Base-by-base conservation (phyloP, 768 basidiomycete species). In the Leccinum uliginosum region DNA sequence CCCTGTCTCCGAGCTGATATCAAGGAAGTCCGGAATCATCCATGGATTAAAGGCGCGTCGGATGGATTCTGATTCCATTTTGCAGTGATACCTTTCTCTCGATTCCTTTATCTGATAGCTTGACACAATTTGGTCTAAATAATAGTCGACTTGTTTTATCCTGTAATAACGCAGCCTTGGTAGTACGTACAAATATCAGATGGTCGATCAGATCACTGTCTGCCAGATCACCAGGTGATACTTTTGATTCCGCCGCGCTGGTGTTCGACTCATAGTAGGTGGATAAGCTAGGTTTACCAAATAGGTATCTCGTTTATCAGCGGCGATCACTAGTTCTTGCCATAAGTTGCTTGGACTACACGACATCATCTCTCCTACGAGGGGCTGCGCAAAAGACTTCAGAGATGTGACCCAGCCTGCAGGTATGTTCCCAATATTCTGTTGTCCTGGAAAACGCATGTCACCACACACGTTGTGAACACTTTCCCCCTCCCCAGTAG, bases 1-100 rank as follows among this genome's bases (percentile, higher is more conserved):
- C 93, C 92, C 2, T 74, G 81, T 59, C 81, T 84, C 57, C 82
- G 96, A 49, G 88, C 89, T 29, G 88, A 87, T 40, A 92, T 98
- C 53, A 74, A 77, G 50, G 87, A 95, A 71, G 86, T 99, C 38
- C 83, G 84, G 50, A 74, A 71, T n/a, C 91, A 96, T 72, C 80
- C 79, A n/a, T 98, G 96, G 94, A 78, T 97, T 48, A 64, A 68
- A 46, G 59, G 62, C 8, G 58, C 69, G 27, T 51, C 59, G 53
- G 58, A 67, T 45, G 65, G 58, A 35, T 29, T 54, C 14, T 72
- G 57, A 66, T 44, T 26, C 26, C 9, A 43, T 1, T 47, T 23
- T 49, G 46, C 46, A 56, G 57, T 23, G 59, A 59, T 51, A 64
- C 59, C 50, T 35, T 49, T 1, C n/a, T 43, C 57, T 54, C 15